Evolutionary conservation across 2,329 filamentous ascomycete species (phyloP).

Genomic region (Fusarium irregulare): DNA sequence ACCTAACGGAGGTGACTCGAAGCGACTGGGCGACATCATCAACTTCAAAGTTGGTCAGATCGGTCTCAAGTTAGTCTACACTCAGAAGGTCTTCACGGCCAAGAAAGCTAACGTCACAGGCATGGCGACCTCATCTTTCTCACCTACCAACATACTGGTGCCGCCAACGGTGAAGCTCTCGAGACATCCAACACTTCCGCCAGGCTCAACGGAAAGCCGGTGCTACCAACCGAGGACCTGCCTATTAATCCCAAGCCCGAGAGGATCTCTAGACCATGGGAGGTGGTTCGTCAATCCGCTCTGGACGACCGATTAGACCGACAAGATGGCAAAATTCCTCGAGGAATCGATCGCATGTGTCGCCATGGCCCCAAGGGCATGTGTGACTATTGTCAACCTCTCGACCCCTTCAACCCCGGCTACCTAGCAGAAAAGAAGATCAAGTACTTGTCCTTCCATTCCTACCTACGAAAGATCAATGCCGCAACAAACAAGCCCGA

Average conservation of each 20-base stretch:
- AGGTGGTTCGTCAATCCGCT: constrained; percentile 86
- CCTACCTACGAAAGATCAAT: constrained; percentile 94
- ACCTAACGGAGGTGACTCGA: constrained; percentile 68
- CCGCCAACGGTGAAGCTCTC: constrained; percentile 46
- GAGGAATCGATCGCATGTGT: constrained; percentile 89
- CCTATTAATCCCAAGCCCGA: constrained; percentile 77
- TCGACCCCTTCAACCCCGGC: constrained; percentile 91
- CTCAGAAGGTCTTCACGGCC: background rate
- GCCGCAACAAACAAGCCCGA: constrained; percentile 96
- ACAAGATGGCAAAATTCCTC: constrained; percentile 87
- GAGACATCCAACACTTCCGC: constrained; percentile 62
- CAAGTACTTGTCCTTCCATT: constrained; percentile 97
- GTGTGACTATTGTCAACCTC: constrained; percentile 98
- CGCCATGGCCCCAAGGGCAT: constrained; percentile 96
- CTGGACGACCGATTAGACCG: constrained; percentile 90
- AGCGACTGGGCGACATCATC: constrained; percentile 68
- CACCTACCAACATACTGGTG: constrained; percentile 74
- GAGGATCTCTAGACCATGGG: constrained; percentile 70
- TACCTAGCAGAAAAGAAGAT: constrained; percentile 97
- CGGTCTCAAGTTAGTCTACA: constrained; percentile 64
- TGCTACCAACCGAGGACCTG: constrained; percentile 74
- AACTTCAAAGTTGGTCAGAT: constrained; percentile 68
- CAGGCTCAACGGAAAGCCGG: constrained; percentile 81
- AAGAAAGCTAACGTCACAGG: constrained; percentile 48
- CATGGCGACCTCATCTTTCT: constrained; percentile 94